Evolutionary conservation across 2,329 filamentous ascomycete genomes (phyloP), one percentile per base, ranked within the genome.

Genomic region (Parastagonospora avenae): DNA sequence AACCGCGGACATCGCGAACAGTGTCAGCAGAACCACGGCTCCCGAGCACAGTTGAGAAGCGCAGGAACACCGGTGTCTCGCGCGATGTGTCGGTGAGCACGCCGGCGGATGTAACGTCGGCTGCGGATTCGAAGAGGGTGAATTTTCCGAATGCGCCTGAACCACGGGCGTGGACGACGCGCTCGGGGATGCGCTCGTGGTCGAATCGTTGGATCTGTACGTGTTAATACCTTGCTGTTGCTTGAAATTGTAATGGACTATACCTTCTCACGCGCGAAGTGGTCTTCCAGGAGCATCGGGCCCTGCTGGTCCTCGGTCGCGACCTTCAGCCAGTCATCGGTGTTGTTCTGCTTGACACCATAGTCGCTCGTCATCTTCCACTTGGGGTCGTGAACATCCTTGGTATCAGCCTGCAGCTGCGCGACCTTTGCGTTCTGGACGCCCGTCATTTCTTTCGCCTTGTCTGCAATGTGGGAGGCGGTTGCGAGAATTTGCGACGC

Each of bases 1-100:
- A 94, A 1, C 90, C 90, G 32, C 89, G 84, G 2, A 92, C 88
- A 77, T 94, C 90, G n/a, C 90, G 84, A 1, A 92, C 90, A 0
- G 89, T 92, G 67, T 94, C 90, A 5, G 89, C 88, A 44, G 86
- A 90, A 10, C 90, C 90, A 30, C 86, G 82, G 66, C 85, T 90
- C 6, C 88, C 89, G 2, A 90, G 79, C 0, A 91, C 90, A 0
- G 90, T 93, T 0, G 89, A 93, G 71, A 94, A 92, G 0, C 90
- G 85, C 12, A 89, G 65, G 65, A 91, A 90, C 1, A 90, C 77
- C 0, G 81, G 85, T 0, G 88, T 91, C 30, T 80, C 82, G 28
- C 86, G 81, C 0, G 82, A 84, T 0, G 86, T 90, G 55, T 90
- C 87, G 1, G 83, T 90, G 39, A 91, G 73, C 3, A 90, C 79